Evolutionary conservation across 2,329 filamentous ascomycete genomes (phyloP).

Genomic region (Epichloe typhina): DNA sequence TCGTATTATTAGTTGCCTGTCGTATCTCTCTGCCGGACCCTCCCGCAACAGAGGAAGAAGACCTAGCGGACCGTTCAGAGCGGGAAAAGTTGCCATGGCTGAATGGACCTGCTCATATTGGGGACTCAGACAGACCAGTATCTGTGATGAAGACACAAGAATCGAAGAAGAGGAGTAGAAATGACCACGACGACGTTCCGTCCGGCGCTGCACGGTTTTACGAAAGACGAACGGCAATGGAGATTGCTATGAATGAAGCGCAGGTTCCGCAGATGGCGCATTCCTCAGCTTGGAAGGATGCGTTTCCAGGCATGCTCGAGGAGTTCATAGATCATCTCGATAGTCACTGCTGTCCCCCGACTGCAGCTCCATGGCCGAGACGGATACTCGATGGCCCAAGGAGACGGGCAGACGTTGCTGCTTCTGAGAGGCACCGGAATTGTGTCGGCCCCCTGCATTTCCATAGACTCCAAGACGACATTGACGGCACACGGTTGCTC

Average conservation of each 20-base stretch:
- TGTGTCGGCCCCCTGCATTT: neutral
- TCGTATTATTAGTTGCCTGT: neutral
- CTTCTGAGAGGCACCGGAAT: neutral
- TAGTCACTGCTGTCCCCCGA: neutral
- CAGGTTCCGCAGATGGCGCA: too few species aligned
- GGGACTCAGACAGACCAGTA: too few species aligned
- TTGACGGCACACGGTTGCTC: neutral
- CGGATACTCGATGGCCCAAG: neutral
- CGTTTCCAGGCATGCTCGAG: constrained; percentile 2
- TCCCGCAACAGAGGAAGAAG: neutral
- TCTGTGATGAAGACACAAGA: neutral
- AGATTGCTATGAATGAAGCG: neutral
- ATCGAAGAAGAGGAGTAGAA: neutral
- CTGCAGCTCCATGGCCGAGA: neutral
- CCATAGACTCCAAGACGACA: neutral
- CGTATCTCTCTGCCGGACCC: neutral
- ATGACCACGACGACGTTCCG: neutral
- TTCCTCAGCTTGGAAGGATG: neutral
- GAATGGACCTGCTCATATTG: neutral
- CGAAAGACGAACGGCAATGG: neutral
- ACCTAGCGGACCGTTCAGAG: neutral
- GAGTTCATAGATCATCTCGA: constrained; percentile 3
- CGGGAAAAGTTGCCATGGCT: neutral
- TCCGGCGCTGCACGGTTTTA: neutral
- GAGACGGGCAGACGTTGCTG: neutral